These are phyloP conservation scores for Annulohypoxylon moriforme DNA, from an alignment of 495 filamentous ascomycete species.

Conservation along the genomic window DNA sequence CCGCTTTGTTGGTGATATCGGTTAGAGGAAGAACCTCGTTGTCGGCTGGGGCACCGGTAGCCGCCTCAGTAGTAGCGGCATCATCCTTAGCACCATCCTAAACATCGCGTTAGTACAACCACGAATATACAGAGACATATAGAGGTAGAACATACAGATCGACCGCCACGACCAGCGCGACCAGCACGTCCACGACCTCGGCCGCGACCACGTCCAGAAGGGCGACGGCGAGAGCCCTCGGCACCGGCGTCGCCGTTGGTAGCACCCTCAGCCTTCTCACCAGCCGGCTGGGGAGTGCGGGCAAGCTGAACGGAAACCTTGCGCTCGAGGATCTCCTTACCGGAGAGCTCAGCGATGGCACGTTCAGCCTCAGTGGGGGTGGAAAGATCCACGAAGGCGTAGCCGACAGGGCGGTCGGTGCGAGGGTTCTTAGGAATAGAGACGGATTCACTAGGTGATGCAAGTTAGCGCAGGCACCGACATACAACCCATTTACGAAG, in stretches of 20 bases:
- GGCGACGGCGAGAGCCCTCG: constrained; percentile 81
- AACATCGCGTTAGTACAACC: constrained; percentile 28
- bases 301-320: constrained; percentile 99
- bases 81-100: constrained; percentile 63
- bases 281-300: constrained; percentile 91
- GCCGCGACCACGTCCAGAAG: constrained; percentile 73
- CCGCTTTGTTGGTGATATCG: constrained; percentile 65
- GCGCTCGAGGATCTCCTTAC: constrained; percentile 95
- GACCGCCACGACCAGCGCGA: constrained; percentile 79
- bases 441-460: constrained; percentile 82
- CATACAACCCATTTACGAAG: not conserved
- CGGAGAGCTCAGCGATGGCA: constrained; percentile 92
- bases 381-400: constrained; percentile 97
- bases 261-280: constrained; percentile 77
- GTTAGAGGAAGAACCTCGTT: constrained; percentile 63
- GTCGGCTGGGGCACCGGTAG: constrained; percentile 53
- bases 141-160: constrained; percentile 68
- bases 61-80: constrained; percentile 53
- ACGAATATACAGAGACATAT: not conserved
- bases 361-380: constrained; percentile 93
- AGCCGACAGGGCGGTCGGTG: constrained; percentile 96
- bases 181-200: constrained; percentile 79
- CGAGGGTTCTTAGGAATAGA: constrained; percentile 99
- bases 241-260: constrained; percentile 73
- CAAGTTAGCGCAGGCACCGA: constrained; percentile 40